phyloP scores from a whole-genome alignment of 2,329 filamentous ascomycete species.

The Diaporthe citri region DNA sequence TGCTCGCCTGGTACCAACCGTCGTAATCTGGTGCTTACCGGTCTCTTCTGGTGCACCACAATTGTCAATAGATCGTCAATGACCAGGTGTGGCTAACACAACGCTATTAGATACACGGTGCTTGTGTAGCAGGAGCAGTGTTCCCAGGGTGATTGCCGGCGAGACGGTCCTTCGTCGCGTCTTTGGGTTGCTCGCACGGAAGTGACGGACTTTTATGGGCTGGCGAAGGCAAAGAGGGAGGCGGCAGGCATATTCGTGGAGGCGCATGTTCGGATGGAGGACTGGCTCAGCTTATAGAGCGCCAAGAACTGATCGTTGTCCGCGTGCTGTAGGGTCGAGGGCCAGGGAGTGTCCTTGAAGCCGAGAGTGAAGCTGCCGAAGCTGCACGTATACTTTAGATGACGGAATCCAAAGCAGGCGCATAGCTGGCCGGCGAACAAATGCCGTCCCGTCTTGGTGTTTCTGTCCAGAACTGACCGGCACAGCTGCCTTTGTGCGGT shows the following conservation, averaged over 20 bases:
- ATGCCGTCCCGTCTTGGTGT: not conserved
- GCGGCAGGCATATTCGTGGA: not conserved
- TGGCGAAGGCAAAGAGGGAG: not conserved
- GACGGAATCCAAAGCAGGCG: not conserved
- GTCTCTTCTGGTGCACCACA: no score
- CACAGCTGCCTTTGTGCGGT: not conserved
- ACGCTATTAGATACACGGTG: not conserved
- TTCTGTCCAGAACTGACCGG: not conserved
- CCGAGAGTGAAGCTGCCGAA: not conserved
- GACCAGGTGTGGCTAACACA: not conserved
- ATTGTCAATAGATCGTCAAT: no score
- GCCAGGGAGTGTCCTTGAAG: not conserved
- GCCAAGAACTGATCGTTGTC: not conserved
- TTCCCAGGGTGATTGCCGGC: not conserved
- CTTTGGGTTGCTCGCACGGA: no score
- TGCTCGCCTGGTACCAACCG: no score
- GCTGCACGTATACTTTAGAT: not conserved
- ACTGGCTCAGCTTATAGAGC: not conserved
- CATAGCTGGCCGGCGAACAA: not conserved
- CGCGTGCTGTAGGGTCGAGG: not conserved
- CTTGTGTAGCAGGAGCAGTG: not conserved
- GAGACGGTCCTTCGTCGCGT: not conserved
- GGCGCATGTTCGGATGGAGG: slow-evolving; percentile 1
- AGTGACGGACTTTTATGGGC: not conserved
- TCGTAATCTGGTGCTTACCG: not conserved